Conservation (phyloP, 495 filamentous ascomycete species). For the Neurospora sp. region DNA sequence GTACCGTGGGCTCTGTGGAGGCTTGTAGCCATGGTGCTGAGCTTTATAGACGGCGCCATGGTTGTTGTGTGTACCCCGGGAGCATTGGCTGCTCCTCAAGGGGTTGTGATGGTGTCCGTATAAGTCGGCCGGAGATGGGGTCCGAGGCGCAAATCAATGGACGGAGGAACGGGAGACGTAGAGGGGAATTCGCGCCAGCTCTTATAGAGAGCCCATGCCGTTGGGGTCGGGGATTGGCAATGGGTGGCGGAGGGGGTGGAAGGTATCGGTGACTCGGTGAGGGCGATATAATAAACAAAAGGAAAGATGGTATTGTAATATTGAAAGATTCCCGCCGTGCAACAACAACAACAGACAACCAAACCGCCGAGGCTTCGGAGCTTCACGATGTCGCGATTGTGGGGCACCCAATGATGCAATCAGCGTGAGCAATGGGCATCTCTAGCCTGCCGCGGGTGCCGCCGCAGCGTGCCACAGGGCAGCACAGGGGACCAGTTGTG, state of each 20-base stretch:
- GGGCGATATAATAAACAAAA: background rate
- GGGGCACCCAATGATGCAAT: slow-evolving; percentile 20
- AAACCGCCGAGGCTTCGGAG: background rate
- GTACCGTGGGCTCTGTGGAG: slow-evolving; percentile 4
- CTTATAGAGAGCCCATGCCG: background rate
- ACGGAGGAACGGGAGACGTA: background rate
- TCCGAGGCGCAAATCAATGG: background rate
- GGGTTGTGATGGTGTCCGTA: background rate
- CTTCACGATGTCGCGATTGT: background rate
- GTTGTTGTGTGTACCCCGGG: background rate
- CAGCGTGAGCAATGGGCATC: background rate
- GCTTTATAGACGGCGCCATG: slow-evolving; percentile 16
- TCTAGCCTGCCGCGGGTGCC: background rate
- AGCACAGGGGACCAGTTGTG: background rate
- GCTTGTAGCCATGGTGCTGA: slow-evolving; percentile 15
- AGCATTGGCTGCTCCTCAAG: background rate
- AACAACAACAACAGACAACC: background rate
- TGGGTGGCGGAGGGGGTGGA: background rate
- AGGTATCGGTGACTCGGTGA: background rate
- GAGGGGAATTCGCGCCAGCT: background rate
- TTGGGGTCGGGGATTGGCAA: background rate
- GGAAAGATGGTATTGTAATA: background rate
- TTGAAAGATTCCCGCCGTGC: background rate
- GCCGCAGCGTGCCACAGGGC: background rate
- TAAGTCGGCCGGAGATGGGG: background rate